Evolutionary conservation across 2,329 filamentous ascomycete species (phyloP), one percentile per base, ranked within the genome.

Genomic region (Parastagonospora nodorum): DNA sequence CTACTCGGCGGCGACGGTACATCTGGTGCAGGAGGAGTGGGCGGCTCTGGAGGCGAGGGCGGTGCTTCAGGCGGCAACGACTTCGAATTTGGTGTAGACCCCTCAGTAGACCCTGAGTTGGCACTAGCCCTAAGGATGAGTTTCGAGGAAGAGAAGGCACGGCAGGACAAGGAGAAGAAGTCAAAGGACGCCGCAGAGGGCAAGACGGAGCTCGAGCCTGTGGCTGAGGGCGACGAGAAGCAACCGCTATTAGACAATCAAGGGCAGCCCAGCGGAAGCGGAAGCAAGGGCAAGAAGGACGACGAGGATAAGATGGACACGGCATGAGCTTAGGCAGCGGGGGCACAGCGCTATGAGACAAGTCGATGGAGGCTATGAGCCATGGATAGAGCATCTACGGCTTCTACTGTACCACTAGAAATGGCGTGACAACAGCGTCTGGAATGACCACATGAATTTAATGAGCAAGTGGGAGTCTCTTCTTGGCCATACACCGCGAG

Each of bases 101-200:
- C 93, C 11, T 88, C 88, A 46, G 83, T 92, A 67, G 94, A 99
- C 71, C 94, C 94, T 3, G 94, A 99, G 75, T 80, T 99, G 68
- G 94, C 94, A 16, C 84, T 99, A 63, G 94, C 94, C 45, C 80
- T 99, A 72, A 87, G 94, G 58, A 96, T 99, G 91, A 96, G 90
- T 75, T 91, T 96, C 84, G 94, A 99, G 74, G 94, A 99, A 73
- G 94, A 99, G 77, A 95, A 95, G 79, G 92, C 92, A 55, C 82
- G 94, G 66, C 88, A 95, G 76, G 92, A 96, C 74, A 91, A 91
- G 77, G 86, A 88, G 68, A 90, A 88, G 64, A 86, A 87, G 65
- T 85, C 90, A 57, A 88, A 90, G 63, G 88, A 90, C 62, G 83
- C 86, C 52, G 75, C 79, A 32, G 84, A 89, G 46, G 85, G 85